Base-by-base conservation (phyloP, 192 early-diverging fungal genomes). In the Coemansia sp. region DNA sequence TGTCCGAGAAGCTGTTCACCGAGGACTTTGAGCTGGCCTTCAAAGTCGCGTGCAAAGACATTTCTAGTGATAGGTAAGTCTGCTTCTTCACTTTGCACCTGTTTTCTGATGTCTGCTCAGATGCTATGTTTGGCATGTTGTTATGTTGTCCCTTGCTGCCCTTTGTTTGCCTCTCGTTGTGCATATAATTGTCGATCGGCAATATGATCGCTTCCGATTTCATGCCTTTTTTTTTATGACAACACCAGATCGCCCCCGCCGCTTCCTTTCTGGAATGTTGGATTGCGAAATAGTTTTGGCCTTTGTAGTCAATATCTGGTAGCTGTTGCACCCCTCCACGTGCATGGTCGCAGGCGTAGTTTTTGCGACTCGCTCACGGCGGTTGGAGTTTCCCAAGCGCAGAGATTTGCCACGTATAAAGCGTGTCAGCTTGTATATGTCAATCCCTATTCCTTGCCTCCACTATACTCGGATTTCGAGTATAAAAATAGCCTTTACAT, bases 51-150 rank as follows among this genome's bases (percentile, higher is more conserved):
- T 47, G 45, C 20, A n/a, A 24, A 1, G 66, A 63, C 15, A 40
- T 79, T 54, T 64, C 77, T 53, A 74, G 74, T 39, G 77, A 79
- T 68, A 79, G 61, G 77, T 79, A 79, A 79, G 77, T 74, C 40
- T 38, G 32, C 32, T 38, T 39, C 32, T 22, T 7, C 7, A 14
- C 39, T 57, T 56, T 65, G 39, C 56, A 24, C 57, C 10, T 47
- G 20, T 47, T 47, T 20, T 19, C 6, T 47, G 20, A 47, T 11
- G 45, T 24, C 19, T 47, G n/a, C n/a, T 43, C 41, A 37, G 36
- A 25, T 60, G 27, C 14, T 20, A 29, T 25, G 27, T n/a, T 27
- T 19, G 40, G 59, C 19, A 6, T 61, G 59, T 29, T 43, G 59
- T 42, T 60, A 24, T 12, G 15, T 6, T n/a, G 45, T 24, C 45